Percentiles rank a stretch among this genome's conserved stretches.
Conservation (phyloP, 805 yeast species). For the Priceomyces haplophilus region DNA sequence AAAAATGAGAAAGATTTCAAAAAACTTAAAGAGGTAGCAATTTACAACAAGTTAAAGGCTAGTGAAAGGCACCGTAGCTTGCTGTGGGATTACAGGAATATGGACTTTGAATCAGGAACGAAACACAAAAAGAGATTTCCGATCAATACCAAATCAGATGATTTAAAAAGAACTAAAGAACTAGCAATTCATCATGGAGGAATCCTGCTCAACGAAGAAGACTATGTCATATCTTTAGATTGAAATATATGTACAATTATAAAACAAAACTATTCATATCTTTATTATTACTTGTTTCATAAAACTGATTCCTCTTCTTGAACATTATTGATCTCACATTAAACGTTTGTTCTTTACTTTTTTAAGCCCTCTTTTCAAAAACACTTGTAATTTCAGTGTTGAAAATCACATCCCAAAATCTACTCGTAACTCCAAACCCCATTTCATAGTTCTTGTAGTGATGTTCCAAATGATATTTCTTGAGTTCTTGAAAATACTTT, state of each 20-base stretch:
- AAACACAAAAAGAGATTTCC: slow-evolving; percentile 3
- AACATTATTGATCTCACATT: not conserved
- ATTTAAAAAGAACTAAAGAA: slow-evolving; percentile 1
- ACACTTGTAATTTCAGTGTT: slow-evolving; percentile 69
- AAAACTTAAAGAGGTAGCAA: slow-evolving; percentile 6
- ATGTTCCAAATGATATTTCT: slow-evolving; percentile 92
- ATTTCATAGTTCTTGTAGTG: slow-evolving; percentile 95
- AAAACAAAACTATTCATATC: not conserved
- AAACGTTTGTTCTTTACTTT: not conserved
- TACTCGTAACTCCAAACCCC: slow-evolving; percentile 94
- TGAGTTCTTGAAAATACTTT: slow-evolving; percentile 66
- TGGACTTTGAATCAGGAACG: not conserved
- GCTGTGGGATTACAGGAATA: slow-evolving; percentile 7
- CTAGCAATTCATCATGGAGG: slow-evolving; percentile 13
- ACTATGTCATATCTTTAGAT: slow-evolving; percentile 8
- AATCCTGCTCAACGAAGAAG: slow-evolving; percentile 10
- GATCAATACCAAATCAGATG: slow-evolving; percentile 4
- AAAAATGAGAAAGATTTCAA: slow-evolving; percentile 4
- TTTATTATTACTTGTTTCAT: not conserved
- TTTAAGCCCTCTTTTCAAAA: slow-evolving; percentile 34
- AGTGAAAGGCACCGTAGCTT: slow-evolving; percentile 5
- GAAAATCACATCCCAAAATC: slow-evolving; percentile 91
- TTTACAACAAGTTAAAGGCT: slow-evolving; percentile 10
- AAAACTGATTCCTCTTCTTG: not conserved
- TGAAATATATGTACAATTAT: slow-evolving; percentile 2